A percentile compares a stretch with the other conserved stretches of the same genome.
Evolutionary conservation across 306 rosid genomes (phyloP).

Genomic region (Lagenaria siceraria): DNA sequence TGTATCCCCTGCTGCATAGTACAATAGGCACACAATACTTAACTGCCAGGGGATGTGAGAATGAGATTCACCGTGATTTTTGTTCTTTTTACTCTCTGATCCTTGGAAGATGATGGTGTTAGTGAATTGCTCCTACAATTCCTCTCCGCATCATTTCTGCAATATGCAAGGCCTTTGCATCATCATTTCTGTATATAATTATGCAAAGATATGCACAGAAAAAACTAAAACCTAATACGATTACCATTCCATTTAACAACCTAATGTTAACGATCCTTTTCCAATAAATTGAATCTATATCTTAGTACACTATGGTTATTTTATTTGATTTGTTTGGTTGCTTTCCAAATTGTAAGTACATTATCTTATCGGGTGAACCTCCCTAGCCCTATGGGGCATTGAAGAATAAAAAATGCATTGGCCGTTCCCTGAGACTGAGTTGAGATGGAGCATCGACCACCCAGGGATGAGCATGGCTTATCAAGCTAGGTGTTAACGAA

Average conservation of each 20-base stretch:
- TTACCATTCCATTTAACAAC: neutral
- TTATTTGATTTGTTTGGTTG: neutral
- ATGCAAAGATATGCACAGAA: slow-evolving; percentile 6
- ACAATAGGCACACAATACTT: neutral
- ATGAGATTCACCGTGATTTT: slow-evolving; percentile 12
- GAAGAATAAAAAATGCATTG: neutral
- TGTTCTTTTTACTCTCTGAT: slow-evolving; percentile 28
- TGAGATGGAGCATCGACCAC: neutral
- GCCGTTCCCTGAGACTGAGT: neutral
- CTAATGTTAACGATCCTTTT: neutral
- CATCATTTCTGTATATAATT: slow-evolving; percentile 10
- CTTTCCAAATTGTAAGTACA: neutral
- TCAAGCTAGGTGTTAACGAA: neutral
- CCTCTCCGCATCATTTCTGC: slow-evolving; percentile 75
- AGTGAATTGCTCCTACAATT: slow-evolving; percentile 42
- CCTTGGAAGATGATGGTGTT: slow-evolving; percentile 42
- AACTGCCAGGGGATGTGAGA: neutral
- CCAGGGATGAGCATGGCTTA: neutral
- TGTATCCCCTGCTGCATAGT: neutral
- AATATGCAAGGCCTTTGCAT: slow-evolving; percentile 8
- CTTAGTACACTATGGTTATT: neutral
- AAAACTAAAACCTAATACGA: neutral
- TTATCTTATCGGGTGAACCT: neutral
- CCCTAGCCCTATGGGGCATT: neutral
- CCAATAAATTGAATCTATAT: neutral